Evolutionary conservation across 2,329 filamentous ascomycete species (phyloP), one percentile per base, ranked within the genome.

Genomic region (Beauveria australis): DNA sequence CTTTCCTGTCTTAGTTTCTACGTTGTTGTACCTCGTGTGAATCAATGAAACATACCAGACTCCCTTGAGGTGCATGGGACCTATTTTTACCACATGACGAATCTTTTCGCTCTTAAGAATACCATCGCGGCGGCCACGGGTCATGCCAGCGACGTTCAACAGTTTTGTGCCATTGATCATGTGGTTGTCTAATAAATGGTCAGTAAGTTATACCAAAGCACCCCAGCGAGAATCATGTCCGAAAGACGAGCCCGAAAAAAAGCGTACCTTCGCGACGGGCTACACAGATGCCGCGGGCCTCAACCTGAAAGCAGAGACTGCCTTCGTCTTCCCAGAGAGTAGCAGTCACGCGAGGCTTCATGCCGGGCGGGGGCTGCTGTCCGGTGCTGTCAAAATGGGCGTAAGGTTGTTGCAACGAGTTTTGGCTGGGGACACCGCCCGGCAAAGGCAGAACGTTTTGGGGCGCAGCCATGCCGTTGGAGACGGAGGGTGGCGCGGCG

Each of bases 91-190:
- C 14, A 97, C 94, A 74, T 97, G 92, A 67, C 94, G 87, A 61
- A 92, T 86, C 76, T 97, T 99, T 76, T 97, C 94, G 73, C 93
- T 97, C 78, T 99, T 99, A 62, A 99, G 76, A 66, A 99, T 97
- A 53, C 94, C 94, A 71, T 99, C 94, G 69, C 94, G 85, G 66
- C 94, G 88, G 60, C 94, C 94, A 73, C 94, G 85, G 16, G 94
- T 99, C 94, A 99, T 99, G 14, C 94, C 93, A 55, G 94, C 94
- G 58, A 99, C 94, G 66, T 99, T 99, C 61, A 97, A 78, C 61
- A 99, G 80, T 75, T 97, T 99, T 1, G 94, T 99, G 19, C 94
- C 94, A 70, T 97, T 99, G 74, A 99, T 97, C 91, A 99, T 97
- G 76, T 96, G 91, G 75, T 97, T 97, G 69, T 97, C 93, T 57